Conservation (phyloP, 495 filamentous ascomycete species). For the Terfezia boudieri region DNA sequence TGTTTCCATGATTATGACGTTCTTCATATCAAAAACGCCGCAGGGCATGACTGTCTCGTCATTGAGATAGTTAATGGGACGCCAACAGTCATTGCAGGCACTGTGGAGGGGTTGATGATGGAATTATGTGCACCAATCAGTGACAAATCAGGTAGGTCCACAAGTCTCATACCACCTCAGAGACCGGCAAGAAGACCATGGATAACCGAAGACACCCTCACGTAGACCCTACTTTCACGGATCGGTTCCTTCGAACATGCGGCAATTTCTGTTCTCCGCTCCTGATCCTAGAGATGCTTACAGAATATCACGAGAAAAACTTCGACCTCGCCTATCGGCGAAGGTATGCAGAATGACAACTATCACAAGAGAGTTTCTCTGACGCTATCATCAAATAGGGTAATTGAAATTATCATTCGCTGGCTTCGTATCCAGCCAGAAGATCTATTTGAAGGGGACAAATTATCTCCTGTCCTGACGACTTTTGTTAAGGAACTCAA, state of each 20-base stretch:
- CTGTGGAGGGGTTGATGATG: neutral
- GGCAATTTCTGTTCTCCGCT: neutral
- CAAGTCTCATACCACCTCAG: neutral
- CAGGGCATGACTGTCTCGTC: neutral
- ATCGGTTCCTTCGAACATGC: neutral
- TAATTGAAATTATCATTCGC: neutral
- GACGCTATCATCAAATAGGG: neutral
- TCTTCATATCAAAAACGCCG: neutral
- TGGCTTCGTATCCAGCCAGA: neutral
- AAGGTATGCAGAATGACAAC: no score
- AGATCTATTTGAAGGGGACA: neutral
- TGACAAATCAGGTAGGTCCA: neutral
- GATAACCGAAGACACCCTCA: neutral
- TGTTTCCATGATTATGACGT: neutral
- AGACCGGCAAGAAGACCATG: neutral
- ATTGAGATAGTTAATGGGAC: neutral
- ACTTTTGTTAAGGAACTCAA: neutral
- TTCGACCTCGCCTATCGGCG: no score
- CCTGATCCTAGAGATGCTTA: no score
- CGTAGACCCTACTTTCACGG: neutral
- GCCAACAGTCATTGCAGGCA: neutral
- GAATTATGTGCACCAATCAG: neutral
- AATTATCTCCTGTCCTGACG: neutral
- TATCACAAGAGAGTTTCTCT: no score
- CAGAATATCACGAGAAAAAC: no score